phyloP scores from a whole-genome alignment of 139 green algal species.

The Micromonas pusilla region DNA sequence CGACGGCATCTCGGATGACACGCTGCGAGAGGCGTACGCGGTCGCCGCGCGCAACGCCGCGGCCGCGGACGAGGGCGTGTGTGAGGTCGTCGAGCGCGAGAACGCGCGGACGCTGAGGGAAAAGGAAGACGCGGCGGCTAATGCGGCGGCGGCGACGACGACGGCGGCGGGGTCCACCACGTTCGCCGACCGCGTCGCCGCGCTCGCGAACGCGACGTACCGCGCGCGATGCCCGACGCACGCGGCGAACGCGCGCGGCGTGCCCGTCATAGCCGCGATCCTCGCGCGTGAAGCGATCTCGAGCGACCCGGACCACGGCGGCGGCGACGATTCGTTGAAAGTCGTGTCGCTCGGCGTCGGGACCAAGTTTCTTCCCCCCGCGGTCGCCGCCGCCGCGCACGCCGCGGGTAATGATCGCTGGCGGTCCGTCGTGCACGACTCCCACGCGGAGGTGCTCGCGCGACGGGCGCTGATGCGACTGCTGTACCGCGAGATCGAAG shows the following conservation, averaged over 20 bases:
- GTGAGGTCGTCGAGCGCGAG: neutral
- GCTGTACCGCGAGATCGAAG: neutral
- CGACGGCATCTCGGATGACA: neutral
- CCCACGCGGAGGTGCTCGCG: slow-evolving; percentile 10
- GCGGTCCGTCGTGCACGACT: neutral
- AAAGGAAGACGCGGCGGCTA: neutral
- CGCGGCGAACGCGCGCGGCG: neutral
- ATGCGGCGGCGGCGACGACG: neutral
- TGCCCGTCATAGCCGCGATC: neutral
- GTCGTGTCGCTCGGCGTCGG: neutral
- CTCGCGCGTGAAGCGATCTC: neutral
- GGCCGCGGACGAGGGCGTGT: neutral
- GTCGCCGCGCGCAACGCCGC: neutral
- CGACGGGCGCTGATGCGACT: neutral
- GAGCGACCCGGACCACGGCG: neutral
- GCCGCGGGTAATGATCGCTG: neutral
- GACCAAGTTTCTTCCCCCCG: slow-evolving; percentile 10
- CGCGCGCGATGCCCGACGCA: neutral
- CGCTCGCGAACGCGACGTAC: neutral
- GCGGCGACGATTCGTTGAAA: neutral
- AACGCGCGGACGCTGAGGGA: neutral
- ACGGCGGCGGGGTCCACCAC: neutral
- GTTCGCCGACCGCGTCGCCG: neutral
- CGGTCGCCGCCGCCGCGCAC: neutral
- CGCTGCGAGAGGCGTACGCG: neutral